These are phyloP conservation scores for Huntiella omanensis DNA, from an alignment of 2,329 filamentous ascomycete species.

Conservation along the genomic window DNA sequence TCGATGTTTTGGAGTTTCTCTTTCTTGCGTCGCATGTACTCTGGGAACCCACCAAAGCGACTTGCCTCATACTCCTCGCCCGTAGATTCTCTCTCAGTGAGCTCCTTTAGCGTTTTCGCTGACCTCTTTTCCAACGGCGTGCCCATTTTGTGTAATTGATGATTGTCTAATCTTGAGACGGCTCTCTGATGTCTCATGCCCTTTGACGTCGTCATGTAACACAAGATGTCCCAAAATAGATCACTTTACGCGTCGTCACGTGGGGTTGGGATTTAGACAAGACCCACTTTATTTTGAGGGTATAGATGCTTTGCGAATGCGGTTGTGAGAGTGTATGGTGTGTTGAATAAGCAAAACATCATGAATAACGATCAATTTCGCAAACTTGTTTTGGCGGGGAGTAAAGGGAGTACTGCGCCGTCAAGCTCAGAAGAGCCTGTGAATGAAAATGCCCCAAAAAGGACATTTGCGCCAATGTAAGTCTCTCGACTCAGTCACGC, in stretches of 20 bases:
- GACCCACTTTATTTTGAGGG: no score
- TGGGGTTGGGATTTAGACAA: no score
- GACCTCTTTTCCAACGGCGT: constrained; percentile 44
- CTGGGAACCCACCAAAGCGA: constrained; percentile 70
- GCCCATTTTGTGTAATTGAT: constrained; percentile 26
- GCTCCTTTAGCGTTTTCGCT: constrained; percentile 42
- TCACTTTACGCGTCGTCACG: no score
- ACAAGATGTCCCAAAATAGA: no score
- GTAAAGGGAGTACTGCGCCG: background rate
- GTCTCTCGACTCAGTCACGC: constrained; percentile 16
- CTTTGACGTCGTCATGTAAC: no score
- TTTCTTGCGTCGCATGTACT: constrained; percentile 93
- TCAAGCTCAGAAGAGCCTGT: no score
- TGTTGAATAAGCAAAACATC: background rate
- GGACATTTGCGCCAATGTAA: constrained; percentile 23
- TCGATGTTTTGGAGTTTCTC: constrained; percentile 94
- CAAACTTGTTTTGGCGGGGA: constrained; percentile 41
- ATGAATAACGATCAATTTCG: constrained; percentile 98
- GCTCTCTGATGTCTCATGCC: no score
- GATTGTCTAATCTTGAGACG: no score
- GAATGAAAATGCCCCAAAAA: background rate
- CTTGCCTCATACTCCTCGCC: constrained; percentile 86
- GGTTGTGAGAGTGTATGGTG: no score
- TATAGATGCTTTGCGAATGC: no score
- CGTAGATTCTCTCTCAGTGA: constrained; percentile 34